Conservation (phyloP, 345 rosid species). For the Noccaea bulbosa region DNA sequence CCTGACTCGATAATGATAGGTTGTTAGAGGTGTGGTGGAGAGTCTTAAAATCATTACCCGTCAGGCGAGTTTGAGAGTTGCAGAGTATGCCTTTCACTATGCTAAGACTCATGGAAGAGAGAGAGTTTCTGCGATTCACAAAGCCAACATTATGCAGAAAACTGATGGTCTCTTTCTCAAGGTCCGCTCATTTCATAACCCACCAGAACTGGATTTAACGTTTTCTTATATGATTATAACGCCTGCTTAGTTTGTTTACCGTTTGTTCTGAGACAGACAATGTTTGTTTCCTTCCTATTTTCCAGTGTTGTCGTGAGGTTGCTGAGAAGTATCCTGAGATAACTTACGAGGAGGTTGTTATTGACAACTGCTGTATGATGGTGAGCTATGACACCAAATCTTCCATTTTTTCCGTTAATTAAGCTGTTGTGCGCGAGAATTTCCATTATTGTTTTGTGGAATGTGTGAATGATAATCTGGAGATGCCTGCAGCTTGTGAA, state of each 20-base stretch:
- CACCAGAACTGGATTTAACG: background rate
- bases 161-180: constrained; percentile 98
- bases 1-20: constrained; percentile 47
- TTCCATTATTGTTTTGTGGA: background rate
- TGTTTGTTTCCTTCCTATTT: background rate
- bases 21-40: constrained; percentile 99
- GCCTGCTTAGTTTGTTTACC: background rate
- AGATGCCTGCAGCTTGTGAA: constrained; percentile 79
- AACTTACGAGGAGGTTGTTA: constrained; percentile 94
- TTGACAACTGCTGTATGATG: constrained; percentile 99
- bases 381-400: constrained; percentile 45
- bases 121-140: constrained; percentile 96
- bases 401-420: background rate
- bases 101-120: constrained; percentile 96
- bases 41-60: constrained; percentile 98
- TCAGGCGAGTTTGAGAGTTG: constrained; percentile 97
- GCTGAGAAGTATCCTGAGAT: constrained; percentile 98
- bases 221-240: background rate
- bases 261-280: background rate
- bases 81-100: constrained; percentile 97
- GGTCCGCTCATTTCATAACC: constrained; percentile 45
- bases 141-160: constrained; percentile 99
- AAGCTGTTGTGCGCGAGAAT: background rate
- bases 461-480: constrained; percentile 29
- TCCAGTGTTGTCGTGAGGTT: constrained; percentile 99